Evolutionary conservation across 495 filamentous ascomycete species (phyloP).

Genomic region (Pseudoneurospora amorphoporcata): DNA sequence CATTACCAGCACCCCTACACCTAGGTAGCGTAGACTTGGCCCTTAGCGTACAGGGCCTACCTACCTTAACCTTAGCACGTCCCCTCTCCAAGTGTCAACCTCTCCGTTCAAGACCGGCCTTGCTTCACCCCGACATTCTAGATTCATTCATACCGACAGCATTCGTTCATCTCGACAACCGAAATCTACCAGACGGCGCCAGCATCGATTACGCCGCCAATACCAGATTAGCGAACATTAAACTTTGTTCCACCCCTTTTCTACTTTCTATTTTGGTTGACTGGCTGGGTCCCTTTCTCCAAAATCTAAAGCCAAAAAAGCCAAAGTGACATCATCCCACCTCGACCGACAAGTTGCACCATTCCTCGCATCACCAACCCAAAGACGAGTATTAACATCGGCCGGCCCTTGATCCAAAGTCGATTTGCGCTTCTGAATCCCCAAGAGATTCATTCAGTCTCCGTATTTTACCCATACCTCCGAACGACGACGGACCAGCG

Average conservation of each 20-base stretch:
- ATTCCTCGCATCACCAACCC: background rate
- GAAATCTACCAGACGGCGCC: background rate
- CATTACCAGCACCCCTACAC: background rate
- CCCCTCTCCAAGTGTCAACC: background rate
- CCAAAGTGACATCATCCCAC: background rate
- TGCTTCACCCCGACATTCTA: background rate
- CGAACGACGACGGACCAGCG: background rate
- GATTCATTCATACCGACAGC: background rate
- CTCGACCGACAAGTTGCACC: constrained; percentile 8
- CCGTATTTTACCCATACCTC: background rate
- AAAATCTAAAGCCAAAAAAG: background rate
- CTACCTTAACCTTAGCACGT: background rate
- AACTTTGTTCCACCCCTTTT: background rate
- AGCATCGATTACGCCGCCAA: background rate
- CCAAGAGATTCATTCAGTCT: background rate
- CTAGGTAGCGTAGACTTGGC: too few species aligned
- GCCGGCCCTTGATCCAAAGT: background rate
- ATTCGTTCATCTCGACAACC: background rate
- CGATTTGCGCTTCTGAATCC: background rate
- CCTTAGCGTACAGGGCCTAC: background rate
- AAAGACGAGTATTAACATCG: background rate
- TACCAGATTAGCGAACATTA: background rate
- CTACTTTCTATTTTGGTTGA: background rate
- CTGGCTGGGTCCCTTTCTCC: background rate
- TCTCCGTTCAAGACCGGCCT: background rate